Percentiles rank a stretch among this genome's conserved stretches.
Conservation (phyloP, 2,329 filamentous ascomycete species). For the Bipolaris victoriae region DNA sequence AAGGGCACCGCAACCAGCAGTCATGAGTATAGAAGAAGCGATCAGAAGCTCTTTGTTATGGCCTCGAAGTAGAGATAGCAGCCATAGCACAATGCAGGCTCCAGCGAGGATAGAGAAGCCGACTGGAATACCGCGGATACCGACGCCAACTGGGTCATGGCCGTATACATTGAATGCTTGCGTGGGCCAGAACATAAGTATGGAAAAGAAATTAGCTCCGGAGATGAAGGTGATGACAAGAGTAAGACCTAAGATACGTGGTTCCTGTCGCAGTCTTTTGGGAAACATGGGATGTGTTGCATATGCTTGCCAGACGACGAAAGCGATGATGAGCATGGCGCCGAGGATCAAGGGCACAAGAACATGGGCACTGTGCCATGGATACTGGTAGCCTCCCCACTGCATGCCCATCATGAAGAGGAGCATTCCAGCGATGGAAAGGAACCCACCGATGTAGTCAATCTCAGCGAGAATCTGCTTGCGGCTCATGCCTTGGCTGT, state of each 20-base stretch:
- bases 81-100: conserved; percentile 64
- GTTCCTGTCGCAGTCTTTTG: conserved; percentile 32
- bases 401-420: conserved; percentile 41
- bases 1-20: conserved; percentile 65
- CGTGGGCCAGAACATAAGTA: conserved; percentile 44
- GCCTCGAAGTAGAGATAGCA: conserved; percentile 64
- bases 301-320: conserved; percentile 56
- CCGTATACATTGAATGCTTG: conserved; percentile 44
- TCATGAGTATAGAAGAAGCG: conserved; percentile 67
- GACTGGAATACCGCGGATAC: conserved; percentile 67
- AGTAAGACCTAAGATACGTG: conserved; percentile 36
- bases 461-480: conserved; percentile 31
- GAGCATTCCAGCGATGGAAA: conserved; percentile 33
- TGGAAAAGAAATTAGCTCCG: conserved; percentile 42
- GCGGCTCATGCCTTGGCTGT: conserved; percentile 38
- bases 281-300: conserved; percentile 54
- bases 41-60: conserved; percentile 67
- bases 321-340: conserved; percentile 51
- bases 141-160: conserved; percentile 68
- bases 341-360: conserved; percentile 62
- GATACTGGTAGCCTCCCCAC: conserved; percentile 61
- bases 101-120: conserved; percentile 68
- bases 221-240: conserved; percentile 44
- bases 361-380: conserved; percentile 62
- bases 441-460: conserved; percentile 38